Evolutionary conservation across 352 stramenopile genomes (phyloP).

Genomic region (Phytophthora macrochlamydospora): DNA sequence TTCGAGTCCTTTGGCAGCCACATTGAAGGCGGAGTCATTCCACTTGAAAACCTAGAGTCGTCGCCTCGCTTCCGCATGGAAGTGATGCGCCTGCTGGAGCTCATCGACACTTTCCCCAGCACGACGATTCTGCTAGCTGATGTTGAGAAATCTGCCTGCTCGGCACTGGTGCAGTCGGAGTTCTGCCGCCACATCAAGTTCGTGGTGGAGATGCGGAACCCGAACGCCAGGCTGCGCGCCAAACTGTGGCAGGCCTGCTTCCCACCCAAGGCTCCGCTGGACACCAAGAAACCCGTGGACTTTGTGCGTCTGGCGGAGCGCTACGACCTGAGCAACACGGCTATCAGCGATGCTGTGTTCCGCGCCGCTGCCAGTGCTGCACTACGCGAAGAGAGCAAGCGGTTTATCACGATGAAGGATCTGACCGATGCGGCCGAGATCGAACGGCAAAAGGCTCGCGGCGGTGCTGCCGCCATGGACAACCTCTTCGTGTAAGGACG

Average conservation of each 20-base stretch:
- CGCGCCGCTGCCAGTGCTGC: slow-evolving; percentile 74
- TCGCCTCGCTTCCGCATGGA: slow-evolving; percentile 79
- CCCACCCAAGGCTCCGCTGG: slow-evolving; percentile 67
- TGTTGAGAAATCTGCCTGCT: slow-evolving; percentile 52
- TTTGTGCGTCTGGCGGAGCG: slow-evolving; percentile 73
- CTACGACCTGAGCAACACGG: slow-evolving; percentile 77
- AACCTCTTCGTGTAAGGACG: slow-evolving; percentile 80
- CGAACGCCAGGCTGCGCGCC: slow-evolving; percentile 71
- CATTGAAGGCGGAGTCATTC: slow-evolving; percentile 59
- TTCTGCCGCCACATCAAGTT: slow-evolving; percentile 83
- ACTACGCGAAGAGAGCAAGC: slow-evolving; percentile 59
- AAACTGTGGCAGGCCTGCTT: slow-evolving; percentile 83
- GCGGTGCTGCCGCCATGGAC: slow-evolving; percentile 68
- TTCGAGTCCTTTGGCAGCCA: slow-evolving; percentile 89
- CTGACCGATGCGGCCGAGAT: slow-evolving; percentile 72
- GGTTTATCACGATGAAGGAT: slow-evolving; percentile 84
- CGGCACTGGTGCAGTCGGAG: slow-evolving; percentile 67
- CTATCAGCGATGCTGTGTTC: slow-evolving; percentile 87
- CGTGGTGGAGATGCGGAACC: slow-evolving; percentile 85
- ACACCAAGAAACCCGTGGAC: slow-evolving; percentile 56
- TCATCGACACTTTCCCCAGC: slow-evolving; percentile 83
- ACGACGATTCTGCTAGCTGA: slow-evolving; percentile 80
- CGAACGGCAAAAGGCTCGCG: slow-evolving; percentile 74
- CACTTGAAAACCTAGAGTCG: slow-evolving; percentile 60
- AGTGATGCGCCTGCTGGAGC: slow-evolving; percentile 73